Evolutionary conservation across 2,329 filamentous ascomycete genomes (phyloP).

Genomic region (Pseudocercospora cruenta): DNA sequence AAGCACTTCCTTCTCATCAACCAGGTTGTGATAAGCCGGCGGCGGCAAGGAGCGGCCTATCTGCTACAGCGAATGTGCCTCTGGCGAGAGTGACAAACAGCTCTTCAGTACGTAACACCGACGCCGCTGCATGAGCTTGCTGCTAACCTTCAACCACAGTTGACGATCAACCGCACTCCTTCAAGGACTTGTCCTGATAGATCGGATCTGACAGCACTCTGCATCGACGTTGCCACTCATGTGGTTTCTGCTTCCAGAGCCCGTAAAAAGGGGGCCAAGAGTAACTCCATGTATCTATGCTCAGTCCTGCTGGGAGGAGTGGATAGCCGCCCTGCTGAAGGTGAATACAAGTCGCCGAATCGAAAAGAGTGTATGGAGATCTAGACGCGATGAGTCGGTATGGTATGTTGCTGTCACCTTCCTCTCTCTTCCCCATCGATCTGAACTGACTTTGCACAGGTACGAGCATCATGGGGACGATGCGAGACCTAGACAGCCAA

Average conservation of each 20-base stretch:
- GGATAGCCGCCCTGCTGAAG: not conserved
- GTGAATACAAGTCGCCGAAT: not conserved
- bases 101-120: not conserved
- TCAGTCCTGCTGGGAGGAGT: not conserved
- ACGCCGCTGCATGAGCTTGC: too few relatives aligned
- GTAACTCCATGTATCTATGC: not conserved
- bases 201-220: too few relatives aligned
- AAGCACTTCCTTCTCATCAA: not conserved
- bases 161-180: not conserved
- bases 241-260: not conserved
- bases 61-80: not conserved
- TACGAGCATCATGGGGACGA: not conserved
- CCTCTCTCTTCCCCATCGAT: not conserved
- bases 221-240: too few relatives aligned
- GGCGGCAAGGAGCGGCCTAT: not conserved
- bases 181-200: too few relatives aligned
- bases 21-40: not conserved
- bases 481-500: not conserved
- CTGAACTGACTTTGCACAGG: not conserved
- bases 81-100: not conserved
- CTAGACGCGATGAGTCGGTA: not conserved
- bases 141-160: not conserved
- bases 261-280: not conserved
- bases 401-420: not conserved
- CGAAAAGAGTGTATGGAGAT: not conserved